phyloP scores from a whole-genome alignment of 371 early-diverging fungal genomes.

The Mortierella sp. region DNA sequence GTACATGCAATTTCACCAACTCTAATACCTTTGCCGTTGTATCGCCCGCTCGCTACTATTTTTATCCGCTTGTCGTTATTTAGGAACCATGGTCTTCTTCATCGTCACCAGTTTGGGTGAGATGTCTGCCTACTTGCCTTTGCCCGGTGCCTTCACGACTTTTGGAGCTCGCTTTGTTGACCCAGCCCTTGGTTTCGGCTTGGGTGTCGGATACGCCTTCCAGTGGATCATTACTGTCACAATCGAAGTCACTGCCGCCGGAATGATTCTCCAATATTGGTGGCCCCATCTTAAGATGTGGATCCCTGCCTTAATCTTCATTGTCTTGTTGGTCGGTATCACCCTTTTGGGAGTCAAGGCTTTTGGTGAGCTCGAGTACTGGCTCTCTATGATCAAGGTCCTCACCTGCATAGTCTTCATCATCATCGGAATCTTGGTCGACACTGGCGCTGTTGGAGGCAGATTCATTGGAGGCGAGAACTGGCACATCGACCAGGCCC shows the following conservation, averaged over 20 bases:
- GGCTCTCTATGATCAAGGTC: slow-evolving; percentile 71
- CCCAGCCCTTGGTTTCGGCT: slow-evolving; percentile 82
- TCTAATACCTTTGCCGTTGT: background rate
- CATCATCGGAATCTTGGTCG: slow-evolving; percentile 71
- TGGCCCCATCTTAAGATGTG: slow-evolving; percentile 60
- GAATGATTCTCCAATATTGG: slow-evolving; percentile 80
- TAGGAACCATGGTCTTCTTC: slow-evolving; percentile 77
- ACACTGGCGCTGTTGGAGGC: slow-evolving; percentile 66
- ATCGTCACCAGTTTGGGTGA: slow-evolving; percentile 87
- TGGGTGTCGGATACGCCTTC: slow-evolving; percentile 83
- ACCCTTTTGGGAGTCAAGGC: slow-evolving; percentile 55
- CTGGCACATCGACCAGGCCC: slow-evolving; percentile 74
- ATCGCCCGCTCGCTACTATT: background rate
- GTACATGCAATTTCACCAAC: background rate
- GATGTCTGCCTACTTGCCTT: slow-evolving; percentile 86
- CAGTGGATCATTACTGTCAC: slow-evolving; percentile 88
- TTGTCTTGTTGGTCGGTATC: slow-evolving; percentile 43
- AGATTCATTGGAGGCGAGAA: slow-evolving; percentile 57
- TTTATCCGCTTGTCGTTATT: background rate
- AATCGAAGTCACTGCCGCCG: slow-evolving; percentile 78
- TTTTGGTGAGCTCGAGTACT: slow-evolving; percentile 66
- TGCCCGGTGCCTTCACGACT: slow-evolving; percentile 86
- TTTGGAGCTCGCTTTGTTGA: slow-evolving; percentile 89
- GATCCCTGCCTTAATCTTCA: slow-evolving; percentile 35
- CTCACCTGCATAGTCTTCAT: slow-evolving; percentile 75